A percentile compares a stretch with the other conserved stretches of the same genome.
Conservation (phyloP, 2,329 filamentous ascomycete species). For the Trichoderma sp. region DNA sequence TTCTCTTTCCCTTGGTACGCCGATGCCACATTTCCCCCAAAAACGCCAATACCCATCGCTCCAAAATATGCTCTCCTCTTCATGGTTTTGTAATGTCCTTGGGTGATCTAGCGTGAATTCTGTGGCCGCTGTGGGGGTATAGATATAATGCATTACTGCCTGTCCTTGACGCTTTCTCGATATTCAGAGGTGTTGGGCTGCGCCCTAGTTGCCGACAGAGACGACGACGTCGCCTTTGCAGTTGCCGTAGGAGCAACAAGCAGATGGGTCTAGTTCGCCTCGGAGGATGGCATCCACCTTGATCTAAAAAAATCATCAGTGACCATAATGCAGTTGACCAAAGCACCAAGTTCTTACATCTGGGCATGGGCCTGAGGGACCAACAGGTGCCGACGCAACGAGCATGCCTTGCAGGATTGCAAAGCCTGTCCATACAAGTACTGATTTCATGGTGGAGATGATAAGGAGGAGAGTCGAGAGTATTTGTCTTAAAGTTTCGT, state of each 20-base stretch:
- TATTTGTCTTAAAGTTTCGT: background rate
- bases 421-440: slow-evolving; percentile 15
- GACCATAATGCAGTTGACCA: background rate
- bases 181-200: background rate
- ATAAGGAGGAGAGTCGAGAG: background rate
- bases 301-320: slow-evolving; percentile 24
- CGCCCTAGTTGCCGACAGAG: slow-evolving; percentile 37
- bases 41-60: slow-evolving; percentile 12
- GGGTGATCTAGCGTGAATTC: background rate
- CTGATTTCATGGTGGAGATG: slow-evolving; percentile 11
- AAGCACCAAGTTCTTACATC: slow-evolving; percentile 27
- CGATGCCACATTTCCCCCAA: background rate
- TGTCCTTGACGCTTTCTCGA: background rate
- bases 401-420: slow-evolving; percentile 19
- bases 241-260: slow-evolving; percentile 53
- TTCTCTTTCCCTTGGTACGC: background rate
- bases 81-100: background rate
- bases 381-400: slow-evolving; percentile 29
- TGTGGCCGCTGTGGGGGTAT: background rate
- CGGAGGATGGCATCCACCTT: slow-evolving; percentile 45
- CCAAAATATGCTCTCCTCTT: background rate
- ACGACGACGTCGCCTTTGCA: slow-evolving; percentile 51
- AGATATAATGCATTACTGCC: background rate
- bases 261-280: slow-evolving; percentile 46
- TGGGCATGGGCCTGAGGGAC: slow-evolving; percentile 36